phyloP scores from a whole-genome alignment of 495 filamentous ascomycete genomes.

The Penicillium longicatenatum region DNA sequence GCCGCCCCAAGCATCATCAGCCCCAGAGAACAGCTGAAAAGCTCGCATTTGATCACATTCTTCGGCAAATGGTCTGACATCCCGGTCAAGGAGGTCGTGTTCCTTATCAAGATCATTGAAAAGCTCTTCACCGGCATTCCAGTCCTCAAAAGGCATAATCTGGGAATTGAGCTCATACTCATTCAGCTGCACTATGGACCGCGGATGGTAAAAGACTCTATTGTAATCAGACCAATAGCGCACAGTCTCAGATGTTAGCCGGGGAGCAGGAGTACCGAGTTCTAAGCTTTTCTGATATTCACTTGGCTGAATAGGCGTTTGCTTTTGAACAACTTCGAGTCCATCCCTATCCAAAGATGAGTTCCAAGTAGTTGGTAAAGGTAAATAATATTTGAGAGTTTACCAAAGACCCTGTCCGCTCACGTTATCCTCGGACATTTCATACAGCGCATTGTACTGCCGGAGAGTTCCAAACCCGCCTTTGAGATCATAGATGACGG shows the following conservation, averaged over 20 bases:
- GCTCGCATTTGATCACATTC: constrained; percentile 93
- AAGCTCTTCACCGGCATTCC: constrained; percentile 76
- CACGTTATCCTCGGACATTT: constrained; percentile 57
- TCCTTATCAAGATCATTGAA: constrained; percentile 82
- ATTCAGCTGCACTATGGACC: constrained; percentile 83
- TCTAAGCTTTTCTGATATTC: constrained; percentile 81
- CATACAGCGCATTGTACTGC: constrained; percentile 88
- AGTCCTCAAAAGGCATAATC: constrained; percentile 82
- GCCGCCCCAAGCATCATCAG: constrained; percentile 93
- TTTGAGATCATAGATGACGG: constrained; percentile 94
- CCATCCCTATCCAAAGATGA: constrained; percentile 59
- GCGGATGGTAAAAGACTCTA: constrained; percentile 87
- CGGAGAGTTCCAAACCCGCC: constrained; percentile 85
- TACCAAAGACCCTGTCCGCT: constrained; percentile 61
- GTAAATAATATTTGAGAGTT: constrained; percentile 14
- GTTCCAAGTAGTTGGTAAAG: not conserved
- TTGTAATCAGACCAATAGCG: constrained; percentile 97
- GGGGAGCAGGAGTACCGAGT: constrained; percentile 57
- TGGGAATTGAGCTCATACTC: constrained; percentile 80
- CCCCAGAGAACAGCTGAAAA: constrained; percentile 73
- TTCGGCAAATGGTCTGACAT: constrained; percentile 83
- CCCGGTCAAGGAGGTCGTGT: constrained; percentile 83
- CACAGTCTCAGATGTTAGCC: constrained; percentile 67
- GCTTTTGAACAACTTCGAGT: constrained; percentile 64
- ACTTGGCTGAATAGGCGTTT: constrained; percentile 64